phyloP scores from a whole-genome alignment of 495 filamentous ascomycete species.

The Tuber microsphaerosporum region DNA sequence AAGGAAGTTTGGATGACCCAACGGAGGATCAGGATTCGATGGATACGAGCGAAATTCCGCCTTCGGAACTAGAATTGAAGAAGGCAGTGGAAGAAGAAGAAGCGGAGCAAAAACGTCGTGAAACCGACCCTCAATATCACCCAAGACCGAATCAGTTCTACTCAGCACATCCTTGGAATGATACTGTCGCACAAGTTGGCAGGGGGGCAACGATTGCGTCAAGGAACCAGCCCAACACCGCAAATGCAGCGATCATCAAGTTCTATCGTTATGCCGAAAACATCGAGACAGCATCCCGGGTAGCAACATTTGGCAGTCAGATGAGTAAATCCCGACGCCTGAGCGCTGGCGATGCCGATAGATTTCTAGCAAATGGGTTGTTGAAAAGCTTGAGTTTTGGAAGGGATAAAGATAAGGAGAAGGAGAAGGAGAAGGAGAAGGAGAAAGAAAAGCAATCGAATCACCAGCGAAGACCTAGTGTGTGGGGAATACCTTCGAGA shows the following conservation, averaged over 20 bases:
- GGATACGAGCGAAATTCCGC: slow-evolving; percentile 24
- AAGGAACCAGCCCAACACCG: slow-evolving; percentile 33
- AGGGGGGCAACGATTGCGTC: slow-evolving; percentile 20
- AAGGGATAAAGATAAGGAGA: slow-evolving; percentile 36
- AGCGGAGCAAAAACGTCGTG: slow-evolving; percentile 28
- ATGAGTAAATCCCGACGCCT: slow-evolving; percentile 25
- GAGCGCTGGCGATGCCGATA: slow-evolving; percentile 32
- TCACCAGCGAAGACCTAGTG: slow-evolving; percentile 29
- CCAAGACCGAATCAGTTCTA: slow-evolving; percentile 36
- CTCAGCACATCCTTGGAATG: slow-evolving; percentile 36
- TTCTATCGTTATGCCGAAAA: slow-evolving; percentile 32
- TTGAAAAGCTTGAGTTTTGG: slow-evolving; percentile 36
- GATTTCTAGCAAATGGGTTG: slow-evolving; percentile 18
- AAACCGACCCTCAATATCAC: slow-evolving; percentile 29
- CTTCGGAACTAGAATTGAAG: slow-evolving; percentile 18
- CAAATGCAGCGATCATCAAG: slow-evolving; percentile 34
- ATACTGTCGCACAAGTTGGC: slow-evolving; percentile 16
- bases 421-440: slow-evolving; percentile 33
- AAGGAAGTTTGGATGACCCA: slow-evolving; percentile 33
- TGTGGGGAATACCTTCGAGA: slow-evolving; percentile 29
- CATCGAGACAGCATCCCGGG: slow-evolving; percentile 39
- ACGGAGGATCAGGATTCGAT: slow-evolving; percentile 16
- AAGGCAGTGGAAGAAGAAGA: slow-evolving; percentile 23
- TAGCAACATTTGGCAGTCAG: slow-evolving; percentile 40
- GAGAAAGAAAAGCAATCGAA: not conserved